Evolutionary conservation across 345 rosid genomes (phyloP).

Genomic region (Cochlearia excelsa): DNA sequence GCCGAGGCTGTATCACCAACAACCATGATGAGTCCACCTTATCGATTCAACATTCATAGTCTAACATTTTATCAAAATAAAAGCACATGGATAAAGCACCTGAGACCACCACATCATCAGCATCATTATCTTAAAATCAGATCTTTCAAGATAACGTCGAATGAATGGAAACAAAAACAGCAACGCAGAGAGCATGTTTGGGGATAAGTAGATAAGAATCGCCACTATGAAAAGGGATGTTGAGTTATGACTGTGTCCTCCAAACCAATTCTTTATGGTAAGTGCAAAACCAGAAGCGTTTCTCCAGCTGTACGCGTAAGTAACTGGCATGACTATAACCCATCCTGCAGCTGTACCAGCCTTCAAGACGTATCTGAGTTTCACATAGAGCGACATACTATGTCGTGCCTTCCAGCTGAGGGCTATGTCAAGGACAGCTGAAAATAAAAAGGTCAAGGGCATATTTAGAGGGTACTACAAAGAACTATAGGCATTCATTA

Average conservation of each 20-base stretch:
- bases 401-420: constrained; percentile 52
- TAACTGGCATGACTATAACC: constrained; percentile 51
- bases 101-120: constrained; percentile 70
- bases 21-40: constrained; percentile 19
- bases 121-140: constrained; percentile 45
- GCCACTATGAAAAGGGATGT: constrained; percentile 48
- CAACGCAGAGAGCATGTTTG: constrained; percentile 49
- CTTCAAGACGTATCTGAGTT: constrained; percentile 52
- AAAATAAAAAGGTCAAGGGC: constrained; percentile 14
- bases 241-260: constrained; percentile 45
- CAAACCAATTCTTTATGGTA: constrained; percentile 54
- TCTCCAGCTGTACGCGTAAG: constrained; percentile 55
- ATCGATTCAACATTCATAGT: constrained; percentile 12
- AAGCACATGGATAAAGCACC: constrained; percentile 36
- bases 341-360: constrained; percentile 48
- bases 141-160: constrained; percentile 50
- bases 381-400: constrained; percentile 48
- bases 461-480: not conserved
- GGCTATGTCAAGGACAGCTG: constrained; percentile 52
- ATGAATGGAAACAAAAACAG: constrained; percentile 53
- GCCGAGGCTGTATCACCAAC: constrained; percentile 48
- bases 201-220: constrained; percentile 49
- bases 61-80: constrained; percentile 5
- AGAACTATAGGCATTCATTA: no score
- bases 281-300: constrained; percentile 47